Evolutionary conservation across 306 rosid genomes (phyloP).

Genomic region (Herpetospermum pedunculosum): DNA sequence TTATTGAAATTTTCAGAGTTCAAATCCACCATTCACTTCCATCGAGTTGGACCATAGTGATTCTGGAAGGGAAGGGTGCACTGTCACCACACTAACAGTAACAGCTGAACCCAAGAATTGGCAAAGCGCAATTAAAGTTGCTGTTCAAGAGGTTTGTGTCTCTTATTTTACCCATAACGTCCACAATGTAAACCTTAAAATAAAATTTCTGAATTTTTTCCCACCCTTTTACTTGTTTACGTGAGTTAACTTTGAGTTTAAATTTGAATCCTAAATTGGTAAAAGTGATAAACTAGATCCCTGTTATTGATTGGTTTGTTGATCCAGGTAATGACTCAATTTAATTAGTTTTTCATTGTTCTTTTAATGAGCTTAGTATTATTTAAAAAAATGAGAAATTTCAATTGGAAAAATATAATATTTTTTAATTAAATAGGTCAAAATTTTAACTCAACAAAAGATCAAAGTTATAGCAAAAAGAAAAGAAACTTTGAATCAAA

Average conservation of each 20-base stretch:
- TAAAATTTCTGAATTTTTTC: not conserved
- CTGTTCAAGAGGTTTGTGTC: conserved; percentile 87
- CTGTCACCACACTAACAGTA: conserved; percentile 96
- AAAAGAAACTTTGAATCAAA: not conserved
- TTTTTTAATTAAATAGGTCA: not conserved
- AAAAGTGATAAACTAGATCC: not conserved
- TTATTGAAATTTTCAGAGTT: conserved; percentile 54
- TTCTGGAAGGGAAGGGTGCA: conserved; percentile 99
- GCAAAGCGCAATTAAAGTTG: conserved; percentile 83
- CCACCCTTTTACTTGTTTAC: not conserved
- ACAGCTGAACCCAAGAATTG: conserved; percentile 95
- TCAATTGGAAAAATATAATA: not conserved
- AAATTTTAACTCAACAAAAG: not conserved
- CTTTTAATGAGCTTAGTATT: not conserved
- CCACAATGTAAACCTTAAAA: not conserved
- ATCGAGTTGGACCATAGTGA: conserved; percentile 98
- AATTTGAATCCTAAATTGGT: not conserved
- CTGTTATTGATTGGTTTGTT: not conserved
- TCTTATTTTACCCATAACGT: not conserved
- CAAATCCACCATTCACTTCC: conserved; percentile 96
- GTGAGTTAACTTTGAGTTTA: not conserved
- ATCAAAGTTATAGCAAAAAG: not conserved
- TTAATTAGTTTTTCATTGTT: not conserved
- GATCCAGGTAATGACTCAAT: not conserved
- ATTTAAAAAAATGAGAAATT: not conserved